These are phyloP conservation scores for Schizophyllum amplum DNA, from an alignment of 1,284 basidiomycete genomes.

Conservation along the genomic window DNA sequence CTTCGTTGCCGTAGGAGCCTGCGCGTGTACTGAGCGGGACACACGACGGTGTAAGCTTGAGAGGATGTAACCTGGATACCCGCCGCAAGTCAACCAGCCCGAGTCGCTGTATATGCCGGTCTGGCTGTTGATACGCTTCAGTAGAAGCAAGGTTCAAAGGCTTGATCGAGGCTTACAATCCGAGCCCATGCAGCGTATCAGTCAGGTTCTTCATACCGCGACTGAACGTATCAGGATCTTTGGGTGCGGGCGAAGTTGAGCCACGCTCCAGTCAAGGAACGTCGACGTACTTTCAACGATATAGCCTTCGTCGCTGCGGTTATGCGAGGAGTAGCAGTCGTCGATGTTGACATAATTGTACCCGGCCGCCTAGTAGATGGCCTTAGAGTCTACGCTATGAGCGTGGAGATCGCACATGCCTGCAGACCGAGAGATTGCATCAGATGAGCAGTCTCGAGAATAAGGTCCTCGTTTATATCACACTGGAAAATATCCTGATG, in stretches of 20 bases:
- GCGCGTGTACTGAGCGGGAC: too few relatives aligned
- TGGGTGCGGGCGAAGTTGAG: slow-evolving; percentile 14
- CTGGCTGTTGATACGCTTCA: slow-evolving; percentile 26
- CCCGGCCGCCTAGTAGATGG: slow-evolving; percentile 34
- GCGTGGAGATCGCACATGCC: slow-evolving; percentile 12
- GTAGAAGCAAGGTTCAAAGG: not conserved
- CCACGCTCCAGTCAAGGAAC: not conserved
- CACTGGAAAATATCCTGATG: too few relatives aligned
- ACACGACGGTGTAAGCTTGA: too few relatives aligned
- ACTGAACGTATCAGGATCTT: slow-evolving; percentile 38
- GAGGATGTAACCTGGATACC: slow-evolving; percentile 41
- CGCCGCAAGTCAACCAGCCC: slow-evolving; percentile 41
- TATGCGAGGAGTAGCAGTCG: slow-evolving; percentile 49
- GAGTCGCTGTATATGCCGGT: slow-evolving; percentile 46
- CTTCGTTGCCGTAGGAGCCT: too few relatives aligned
- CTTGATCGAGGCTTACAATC: slow-evolving; percentile 34
- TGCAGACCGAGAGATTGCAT: slow-evolving; percentile 40
- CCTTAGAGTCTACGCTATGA: not conserved
- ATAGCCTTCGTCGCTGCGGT: slow-evolving; percentile 35
- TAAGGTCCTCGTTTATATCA: slow-evolving; percentile 41
- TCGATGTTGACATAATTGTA: slow-evolving; percentile 49
- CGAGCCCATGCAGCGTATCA: slow-evolving; percentile 39
- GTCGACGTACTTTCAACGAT: slow-evolving; percentile 34
- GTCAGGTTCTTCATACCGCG: slow-evolving; percentile 45
- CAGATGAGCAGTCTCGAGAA: slow-evolving; percentile 37